These are phyloP conservation scores for Yamadazyma spencermartinsiae DNA, from an alignment of 1,139 yeast genomes.

Conservation along the genomic window DNA sequence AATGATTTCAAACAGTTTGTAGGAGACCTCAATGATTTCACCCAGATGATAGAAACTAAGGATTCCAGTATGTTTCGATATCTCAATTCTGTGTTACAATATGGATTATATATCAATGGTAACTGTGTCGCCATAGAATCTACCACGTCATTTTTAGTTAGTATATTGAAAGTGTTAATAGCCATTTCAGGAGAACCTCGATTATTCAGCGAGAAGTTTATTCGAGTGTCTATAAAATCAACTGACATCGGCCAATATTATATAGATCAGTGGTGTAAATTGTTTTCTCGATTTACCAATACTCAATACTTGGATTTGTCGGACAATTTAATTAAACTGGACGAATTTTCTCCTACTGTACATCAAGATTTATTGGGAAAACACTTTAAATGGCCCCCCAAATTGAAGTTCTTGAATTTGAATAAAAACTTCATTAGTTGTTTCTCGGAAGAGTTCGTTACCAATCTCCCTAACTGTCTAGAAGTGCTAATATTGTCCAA, in stretches of 20 bases:
- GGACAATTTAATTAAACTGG: conserved; percentile 28
- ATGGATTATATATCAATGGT: conserved; percentile 29
- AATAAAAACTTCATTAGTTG: conserved; percentile 27
- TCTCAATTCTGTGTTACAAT: conserved; percentile 21
- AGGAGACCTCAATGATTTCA: conserved; percentile 25
- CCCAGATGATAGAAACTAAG: conserved; percentile 19
- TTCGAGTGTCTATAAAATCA: conserved; percentile 25
- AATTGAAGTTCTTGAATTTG: conserved; percentile 24
- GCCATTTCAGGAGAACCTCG: conserved; percentile 18
- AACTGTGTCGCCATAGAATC: conserved; percentile 25
- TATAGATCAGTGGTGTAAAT: conserved; percentile 33
- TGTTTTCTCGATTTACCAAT: conserved; percentile 27
- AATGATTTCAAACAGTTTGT: conserved; percentile 32
- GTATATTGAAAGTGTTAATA: conserved; percentile 27
- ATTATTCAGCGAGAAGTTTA: conserved; percentile 21
- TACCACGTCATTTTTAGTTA: conserved; percentile 32
- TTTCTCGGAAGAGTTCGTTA: conserved; percentile 23
- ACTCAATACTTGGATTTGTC: conserved; percentile 26
- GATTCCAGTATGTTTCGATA: conserved; percentile 16
- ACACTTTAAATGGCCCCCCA: conserved; percentile 31
- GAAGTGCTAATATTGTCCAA: conserved; percentile 21
- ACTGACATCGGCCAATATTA: conserved; percentile 42
- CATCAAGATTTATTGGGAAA: conserved; percentile 24
- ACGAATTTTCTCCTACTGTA: conserved; percentile 7
- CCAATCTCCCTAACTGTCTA: conserved; percentile 29